These are phyloP conservation scores for Onygenales sp. DNA, from an alignment of 2,329 filamentous ascomycete genomes.

Conservation along the genomic window DNA sequence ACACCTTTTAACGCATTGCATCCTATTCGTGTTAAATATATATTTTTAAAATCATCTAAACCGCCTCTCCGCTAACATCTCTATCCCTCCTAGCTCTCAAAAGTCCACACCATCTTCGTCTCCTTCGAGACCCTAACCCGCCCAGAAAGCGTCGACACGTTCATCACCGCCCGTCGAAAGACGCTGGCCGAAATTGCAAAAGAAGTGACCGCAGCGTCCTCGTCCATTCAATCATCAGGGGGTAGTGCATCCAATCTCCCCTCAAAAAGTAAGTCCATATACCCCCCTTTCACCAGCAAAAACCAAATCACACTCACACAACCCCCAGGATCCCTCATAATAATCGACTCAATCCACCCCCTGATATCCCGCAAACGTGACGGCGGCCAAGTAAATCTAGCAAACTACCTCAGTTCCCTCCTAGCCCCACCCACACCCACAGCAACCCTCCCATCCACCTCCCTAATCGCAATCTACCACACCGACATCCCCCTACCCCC, in stretches of 20 bases:
- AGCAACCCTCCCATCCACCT: slow-evolving; percentile 42
- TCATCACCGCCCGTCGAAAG: slow-evolving; percentile 57
- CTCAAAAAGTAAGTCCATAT: slow-evolving; percentile 1
- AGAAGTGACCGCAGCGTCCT: slow-evolving; percentile 44
- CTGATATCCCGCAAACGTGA: slow-evolving; percentile 38
- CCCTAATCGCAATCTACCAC: slow-evolving; percentile 74
- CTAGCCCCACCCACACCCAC: slow-evolving; percentile 44
- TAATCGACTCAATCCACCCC: slow-evolving; percentile 71
- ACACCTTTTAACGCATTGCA: background rate
- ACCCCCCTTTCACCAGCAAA: background rate
- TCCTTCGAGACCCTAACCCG: slow-evolving; percentile 65
- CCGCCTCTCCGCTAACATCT: background rate
- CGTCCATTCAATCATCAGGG: slow-evolving; percentile 3
- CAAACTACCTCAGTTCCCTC: slow-evolving; percentile 60
- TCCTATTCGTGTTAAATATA: background rate
- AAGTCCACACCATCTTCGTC: slow-evolving; percentile 63
- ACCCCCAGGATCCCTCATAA: slow-evolving; percentile 57
- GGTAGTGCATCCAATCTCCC: background rate
- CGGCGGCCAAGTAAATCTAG: slow-evolving; percentile 47
- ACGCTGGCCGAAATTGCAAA: slow-evolving; percentile 46
- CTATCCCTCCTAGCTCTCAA: slow-evolving; percentile 33
- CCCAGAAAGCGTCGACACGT: slow-evolving; percentile 55
- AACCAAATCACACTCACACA: slow-evolving; percentile 6
- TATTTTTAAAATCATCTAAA: background rate
- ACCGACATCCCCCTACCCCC: slow-evolving; percentile 57